Base-by-base conservation (phyloP, 2,329 filamentous ascomycete species). In the Coniochaeta hoffmannii region DNA sequence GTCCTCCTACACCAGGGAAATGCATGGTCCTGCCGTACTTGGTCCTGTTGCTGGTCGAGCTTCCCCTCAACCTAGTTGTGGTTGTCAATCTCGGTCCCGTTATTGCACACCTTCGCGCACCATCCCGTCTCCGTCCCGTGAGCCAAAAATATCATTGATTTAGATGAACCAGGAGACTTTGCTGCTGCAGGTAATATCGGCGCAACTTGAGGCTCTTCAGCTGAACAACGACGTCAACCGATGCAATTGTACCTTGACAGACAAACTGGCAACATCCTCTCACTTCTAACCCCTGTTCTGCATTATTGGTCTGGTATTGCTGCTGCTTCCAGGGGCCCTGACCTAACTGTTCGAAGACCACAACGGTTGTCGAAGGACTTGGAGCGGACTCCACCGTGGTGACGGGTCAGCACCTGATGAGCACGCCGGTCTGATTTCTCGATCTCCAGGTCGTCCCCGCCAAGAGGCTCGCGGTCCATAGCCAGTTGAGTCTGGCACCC, bases 111-210 rank as follows among this genome's bases (percentile, higher is more conserved):
- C 50, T 55, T 10, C 32, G n/a, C 51, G 38, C 22, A 28, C 53
- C 49, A 55, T n/a, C 32, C 38, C 41, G 53, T 35, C 24, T 49
- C 28, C 56, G 31, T 53, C 56, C 55, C 51, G 52, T 55, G 55
- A 58, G 56, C 60, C 60, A 61, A 62, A 62, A 62, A 62, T 62
- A 62, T 53, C 55, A 35, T 38, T 49, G 51, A 19, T 28, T 50
- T 58, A 59, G 52, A 57, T 59, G 53, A 57, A 50, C 34, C 12
- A 28, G 51, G 28, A 54, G 32, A 51, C 28, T 51, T 31, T 31
- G 50, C 53, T 49, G 53, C 55, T 53, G 55, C 54, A 54, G 19
- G 49, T 53, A 54, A 51, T 53, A 58, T 35, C 53, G 36, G 53
- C 34, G 55, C 46, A 41, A 36, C 44, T 57, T 55, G 59, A 60